Evolutionary conservation across 352 stramenopile genomes (phyloP), one percentile per base, ranked within the genome.

Genomic region (Pythium phragmitis): DNA sequence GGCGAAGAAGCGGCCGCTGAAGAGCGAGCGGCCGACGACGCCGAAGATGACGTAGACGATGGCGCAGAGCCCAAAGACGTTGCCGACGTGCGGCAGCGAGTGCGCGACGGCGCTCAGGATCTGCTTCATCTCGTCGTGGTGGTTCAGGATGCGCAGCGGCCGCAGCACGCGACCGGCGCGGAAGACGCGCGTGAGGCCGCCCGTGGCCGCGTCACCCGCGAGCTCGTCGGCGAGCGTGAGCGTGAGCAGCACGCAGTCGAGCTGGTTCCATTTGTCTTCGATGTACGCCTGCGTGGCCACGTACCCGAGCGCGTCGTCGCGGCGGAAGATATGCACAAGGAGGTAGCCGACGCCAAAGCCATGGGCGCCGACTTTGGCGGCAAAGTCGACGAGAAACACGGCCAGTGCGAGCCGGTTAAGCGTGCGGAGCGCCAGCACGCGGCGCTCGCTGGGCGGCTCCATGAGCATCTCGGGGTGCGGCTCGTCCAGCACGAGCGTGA

Each of bases 11-110:
- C 82, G 72, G 9, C 81, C 74, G 12, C 79, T 78, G 58, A 92
- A 92, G 3, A 92, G 62, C 17, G 76, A 88, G 4, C 83, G 79
- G 3, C 81, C 83, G 21, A 89, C 78, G 16, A 90, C 76, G 11
- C 83, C 73, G 41, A 91, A 90, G 70, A 89, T 88, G 37, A 92
- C 79, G 72, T 89, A 91, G 6, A 92, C 84, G 55, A 90, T 82
- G 6, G 85, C 55, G 41, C 84, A 92, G 34, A 92, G 60, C 9
- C 72, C 80, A 37, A 93, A 75, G 8, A 91, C 82, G 26, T 93
- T 90, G 51, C 80, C 82, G 7, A 90, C 84, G 37, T 89, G 80
- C 2, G 84, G 84, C 3, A 90, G 72, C 12, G 82, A 89, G 54
- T 77, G 78, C 28, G 75, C 80, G n/a, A 93, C 77, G 14, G 84